Conservation (phyloP, 352 stramenopile genomes). For the Phytophthora foliorum region DNA sequence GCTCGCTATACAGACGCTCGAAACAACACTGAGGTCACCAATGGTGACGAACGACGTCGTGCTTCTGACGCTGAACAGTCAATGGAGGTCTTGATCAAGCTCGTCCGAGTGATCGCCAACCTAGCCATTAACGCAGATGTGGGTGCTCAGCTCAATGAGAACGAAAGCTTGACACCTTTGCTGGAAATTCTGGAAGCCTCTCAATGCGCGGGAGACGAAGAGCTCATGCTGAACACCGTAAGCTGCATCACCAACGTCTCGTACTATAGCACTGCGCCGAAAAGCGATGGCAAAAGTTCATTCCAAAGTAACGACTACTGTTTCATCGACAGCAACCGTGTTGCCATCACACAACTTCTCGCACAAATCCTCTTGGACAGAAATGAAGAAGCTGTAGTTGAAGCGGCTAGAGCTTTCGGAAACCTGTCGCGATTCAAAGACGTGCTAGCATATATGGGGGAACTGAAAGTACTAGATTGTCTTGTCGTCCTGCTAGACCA, state of each 20-base stretch:
- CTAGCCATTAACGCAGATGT: conserved; percentile 82
- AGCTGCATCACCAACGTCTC: conserved; percentile 92
- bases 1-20: conserved; percentile 40
- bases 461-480: conserved; percentile 70
- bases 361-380: conserved; percentile 64
- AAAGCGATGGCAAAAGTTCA: background rate
- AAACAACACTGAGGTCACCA: background rate
- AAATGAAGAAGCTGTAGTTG: conserved; percentile 88
- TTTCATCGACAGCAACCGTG: conserved; percentile 60
- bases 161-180: conserved; percentile 43
- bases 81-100: conserved; percentile 84
- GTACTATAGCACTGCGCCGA: conserved; percentile 55
- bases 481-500: conserved; percentile 85
- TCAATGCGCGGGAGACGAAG: conserved; percentile 59
- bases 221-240: conserved; percentile 91
- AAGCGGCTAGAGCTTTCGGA: conserved; percentile 85
- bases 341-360: conserved; percentile 51
- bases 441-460: conserved; percentile 61
- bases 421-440: conserved; percentile 86
- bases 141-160: conserved; percentile 50
- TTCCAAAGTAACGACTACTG: conserved; percentile 7
- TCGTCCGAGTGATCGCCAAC: conserved; percentile 86
- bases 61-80: conserved; percentile 26
- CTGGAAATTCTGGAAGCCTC: conserved; percentile 57
- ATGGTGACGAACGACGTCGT: conserved; percentile 20